phyloP scores from a whole-genome alignment of 2,329 filamentous ascomycete genomes.

The Colletotrichum endophyticum region DNA sequence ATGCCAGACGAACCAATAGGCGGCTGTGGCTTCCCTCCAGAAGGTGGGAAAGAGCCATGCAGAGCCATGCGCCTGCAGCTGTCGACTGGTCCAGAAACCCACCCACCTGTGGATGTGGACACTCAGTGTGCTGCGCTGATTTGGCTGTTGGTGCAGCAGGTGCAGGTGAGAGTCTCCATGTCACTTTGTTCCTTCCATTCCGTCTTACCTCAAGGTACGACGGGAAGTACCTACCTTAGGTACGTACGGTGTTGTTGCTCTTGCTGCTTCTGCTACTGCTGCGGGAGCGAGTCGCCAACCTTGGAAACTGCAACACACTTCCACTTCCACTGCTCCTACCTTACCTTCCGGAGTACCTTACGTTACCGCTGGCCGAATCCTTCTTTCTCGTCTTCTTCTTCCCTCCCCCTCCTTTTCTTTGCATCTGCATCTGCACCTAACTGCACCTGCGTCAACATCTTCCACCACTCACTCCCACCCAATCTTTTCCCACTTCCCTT shows the following conservation, averaged over 20 bases:
- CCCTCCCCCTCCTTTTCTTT: background rate
- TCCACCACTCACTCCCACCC: background rate
- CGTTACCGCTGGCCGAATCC: background rate
- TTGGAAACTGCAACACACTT: background rate
- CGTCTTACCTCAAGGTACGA: background rate
- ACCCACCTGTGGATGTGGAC: too few relatives aligned
- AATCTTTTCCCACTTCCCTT: background rate
- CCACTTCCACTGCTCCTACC: background rate
- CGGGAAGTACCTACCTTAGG: background rate
- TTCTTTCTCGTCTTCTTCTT: background rate
- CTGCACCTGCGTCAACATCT: background rate
- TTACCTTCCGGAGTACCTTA: background rate
- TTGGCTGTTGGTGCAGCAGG: background rate
- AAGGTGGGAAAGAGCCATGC: background rate
- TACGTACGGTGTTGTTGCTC: background rate
- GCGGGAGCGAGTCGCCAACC: background rate
- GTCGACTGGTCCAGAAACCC: background rate
- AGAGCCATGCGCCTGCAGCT: background rate
- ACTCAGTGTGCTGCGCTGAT: background rate
- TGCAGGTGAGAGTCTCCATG: background rate
- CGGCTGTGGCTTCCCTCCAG: background rate
- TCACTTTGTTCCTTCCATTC: background rate
- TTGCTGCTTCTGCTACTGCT: background rate
- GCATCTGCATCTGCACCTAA: background rate
- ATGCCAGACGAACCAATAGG: background rate